Conservation (phyloP, 2,329 filamentous ascomycete species). For the Huntiella bhutanensis region DNA sequence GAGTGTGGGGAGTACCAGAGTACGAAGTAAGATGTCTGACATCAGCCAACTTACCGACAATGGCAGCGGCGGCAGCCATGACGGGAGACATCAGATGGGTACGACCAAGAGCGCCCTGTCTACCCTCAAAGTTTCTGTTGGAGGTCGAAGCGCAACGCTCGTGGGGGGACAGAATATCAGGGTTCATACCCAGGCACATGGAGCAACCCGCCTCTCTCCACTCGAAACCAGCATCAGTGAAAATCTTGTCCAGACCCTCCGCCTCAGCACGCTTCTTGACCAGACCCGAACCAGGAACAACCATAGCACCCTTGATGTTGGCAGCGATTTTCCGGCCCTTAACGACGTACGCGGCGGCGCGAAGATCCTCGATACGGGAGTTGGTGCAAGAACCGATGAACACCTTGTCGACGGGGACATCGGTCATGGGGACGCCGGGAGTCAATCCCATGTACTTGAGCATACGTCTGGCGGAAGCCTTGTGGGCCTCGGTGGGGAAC, state of each 20-base stretch:
- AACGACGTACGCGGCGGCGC: conserved; percentile 69
- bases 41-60: conserved; percentile 80
- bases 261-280: conserved; percentile 82
- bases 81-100: conserved; percentile 95
- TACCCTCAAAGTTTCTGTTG: conserved; percentile 94
- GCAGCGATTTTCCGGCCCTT: conserved; percentile 70
- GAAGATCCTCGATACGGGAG: conserved; percentile 85
- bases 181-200: conserved; percentile 99
- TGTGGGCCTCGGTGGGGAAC: conserved; percentile 63
- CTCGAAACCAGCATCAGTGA: conserved; percentile 80
- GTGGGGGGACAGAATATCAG: conserved; percentile 78
- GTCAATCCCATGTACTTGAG: conserved; percentile 93
- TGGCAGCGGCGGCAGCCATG: conserved; percentile 78
- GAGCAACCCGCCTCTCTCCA: conserved; percentile 97
- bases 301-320: conserved; percentile 87
- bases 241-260: conserved; percentile 87
- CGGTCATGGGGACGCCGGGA: conserved; percentile 73
- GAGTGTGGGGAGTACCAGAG: conserved; percentile 39
- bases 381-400: conserved; percentile 99
- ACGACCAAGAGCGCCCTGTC: conserved; percentile 76
- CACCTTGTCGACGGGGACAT: conserved; percentile 84
- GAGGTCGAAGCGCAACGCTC: conserved; percentile 92
- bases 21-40: conserved; percentile 59
- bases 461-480: conserved; percentile 58
- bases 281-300: conserved; percentile 86